phyloP scores from a whole-genome alignment of 148 eudicot species.

The Rhododendron williamsianum region DNA sequence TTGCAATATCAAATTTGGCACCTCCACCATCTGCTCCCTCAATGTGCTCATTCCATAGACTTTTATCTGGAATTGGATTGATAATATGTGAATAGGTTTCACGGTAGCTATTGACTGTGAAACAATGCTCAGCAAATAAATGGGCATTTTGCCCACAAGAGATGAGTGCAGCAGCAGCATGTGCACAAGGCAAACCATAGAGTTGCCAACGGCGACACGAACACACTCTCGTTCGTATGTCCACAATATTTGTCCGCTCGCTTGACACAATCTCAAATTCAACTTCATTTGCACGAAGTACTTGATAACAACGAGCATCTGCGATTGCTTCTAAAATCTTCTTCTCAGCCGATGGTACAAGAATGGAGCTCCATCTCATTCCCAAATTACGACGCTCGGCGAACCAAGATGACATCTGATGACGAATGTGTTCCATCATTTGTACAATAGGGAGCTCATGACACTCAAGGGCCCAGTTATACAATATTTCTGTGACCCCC shows the following conservation, averaged over 20 bases:
- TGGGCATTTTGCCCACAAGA: slow-evolving; percentile 90
- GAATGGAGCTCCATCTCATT: slow-evolving; percentile 61
- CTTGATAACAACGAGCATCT: slow-evolving; percentile 87
- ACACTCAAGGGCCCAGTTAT: slow-evolving; percentile 90
- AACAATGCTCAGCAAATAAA: slow-evolving; percentile 80
- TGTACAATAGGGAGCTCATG: slow-evolving; percentile 93
- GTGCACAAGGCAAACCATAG: slow-evolving; percentile 94
- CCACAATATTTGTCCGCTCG: slow-evolving; percentile 93
- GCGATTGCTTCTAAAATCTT: slow-evolving; percentile 73
- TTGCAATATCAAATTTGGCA: slow-evolving; percentile 43
- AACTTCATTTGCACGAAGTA: slow-evolving; percentile 92
- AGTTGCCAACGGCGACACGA: slow-evolving; percentile 95
- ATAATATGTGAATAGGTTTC: slow-evolving; percentile 79
- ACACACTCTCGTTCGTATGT: slow-evolving; percentile 69
- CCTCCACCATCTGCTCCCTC: slow-evolving; percentile 57
- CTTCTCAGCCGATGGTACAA: slow-evolving; percentile 91
- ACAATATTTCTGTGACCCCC: slow-evolving; percentile 64
- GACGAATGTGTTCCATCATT: slow-evolving; percentile 90
- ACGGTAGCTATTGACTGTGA: slow-evolving; percentile 72
- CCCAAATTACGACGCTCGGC: slow-evolving; percentile 51
- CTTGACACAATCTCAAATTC: slow-evolving; percentile 98
- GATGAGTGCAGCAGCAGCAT: slow-evolving; percentile 92
- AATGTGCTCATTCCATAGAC: slow-evolving; percentile 58
- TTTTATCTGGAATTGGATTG: slow-evolving; percentile 65
- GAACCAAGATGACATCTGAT: slow-evolving; percentile 65